Base-by-base conservation (phyloP, 2,329 filamentous ascomycete genomes). In the Colletotrichum sp. region DNA sequence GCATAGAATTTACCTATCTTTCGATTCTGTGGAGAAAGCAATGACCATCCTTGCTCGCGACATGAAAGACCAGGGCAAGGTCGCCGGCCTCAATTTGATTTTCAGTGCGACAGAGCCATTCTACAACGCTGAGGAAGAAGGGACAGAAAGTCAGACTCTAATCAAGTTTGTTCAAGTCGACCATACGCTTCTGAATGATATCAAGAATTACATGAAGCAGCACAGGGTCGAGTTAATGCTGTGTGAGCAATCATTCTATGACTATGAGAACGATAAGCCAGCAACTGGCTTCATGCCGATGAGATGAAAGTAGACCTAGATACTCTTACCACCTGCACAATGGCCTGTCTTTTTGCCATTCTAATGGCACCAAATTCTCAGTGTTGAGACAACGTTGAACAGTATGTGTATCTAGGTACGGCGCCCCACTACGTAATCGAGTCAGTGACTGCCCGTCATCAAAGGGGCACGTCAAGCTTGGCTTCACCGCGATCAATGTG, bases 271-370 rank as follows among this genome's bases (percentile, higher is more conserved):
- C 71, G 39, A 44, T 66, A 0, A 3, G 18, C 24, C 49, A 39
- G 30, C 24, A 49, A 71, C 30, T 77, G 49, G 52, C 5, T 75
- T 74, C 63, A 26, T 65, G 63, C 49, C 70, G 13, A 24, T 55
- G 9, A 32, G 44, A 52, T 68, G 8, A 49, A 10, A 4, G 5
- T 3, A 7, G 1, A n/a, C 2, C 3, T 12, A 21, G 18, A 21
- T 1, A 3, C 9, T 16, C 0, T 49, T 7, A 6, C 3, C 18
- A 44, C 0, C 3, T 49, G 7, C 1, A 0, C 7, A 12, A 49
- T 3, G 8, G 8, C 18, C 9, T 15, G 1, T 49, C 0, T 1
- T 4, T 12, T n/a, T 49, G 0, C 3, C 18, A 49, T n/a, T 49
- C 10, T 0, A n/a, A 49, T 21, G 10, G 39, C 3, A 4, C 10